Base-by-base conservation (phyloP, 208 protist species). In the Leishmania lainsoni region DNA sequence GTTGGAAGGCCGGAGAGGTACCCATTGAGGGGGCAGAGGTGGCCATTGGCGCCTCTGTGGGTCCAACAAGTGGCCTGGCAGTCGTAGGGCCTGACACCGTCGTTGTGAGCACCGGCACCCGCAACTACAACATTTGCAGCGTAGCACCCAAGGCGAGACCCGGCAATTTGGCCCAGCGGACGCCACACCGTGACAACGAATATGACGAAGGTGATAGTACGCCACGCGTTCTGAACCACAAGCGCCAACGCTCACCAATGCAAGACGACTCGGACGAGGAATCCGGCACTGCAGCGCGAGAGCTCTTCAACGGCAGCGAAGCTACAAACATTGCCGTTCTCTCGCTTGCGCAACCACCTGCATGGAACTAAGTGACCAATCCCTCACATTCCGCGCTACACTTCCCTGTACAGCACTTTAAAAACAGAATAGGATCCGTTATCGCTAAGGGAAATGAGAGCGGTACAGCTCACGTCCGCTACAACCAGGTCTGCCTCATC, bases 281-380 rank as follows among this genome's bases (percentile, higher is more conserved):
- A 32, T 65, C 76, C 6, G 45, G 17, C 35, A n/a, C 4, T n/a
- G 68, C 3, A 8, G 17, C 56, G 32, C 1, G 8, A 5, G 56
- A 32, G 61, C 42, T 54, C 17, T 39, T 45, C 48, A 20, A 0
- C 4, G 61, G 16, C 49, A 69, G 72, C 3, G 80, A 83, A 54
- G 73, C 80, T 17, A 83, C 80, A 9, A 83, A 83, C 35, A 26
- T 74, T n/a, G 80, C 80, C 22, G 74, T 83, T 22, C 65, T 83
- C 49, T 29, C 51, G 12, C 58, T 82, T 10, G n/a, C 49, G 26
- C 52, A 72, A 58, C 3, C 2, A 20, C 35, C 26, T 5, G 35
- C 22, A n/a, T 35, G n/a, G 26, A 3, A 12, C 63, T 10, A 9
- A 1, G 16, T 26, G 9, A 22, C 6, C 9, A 10, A 39, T 58